These are phyloP conservation scores for Athelia psychrophila DNA, from an alignment of 1,284 basidiomycete species.

Conservation along the genomic window DNA sequence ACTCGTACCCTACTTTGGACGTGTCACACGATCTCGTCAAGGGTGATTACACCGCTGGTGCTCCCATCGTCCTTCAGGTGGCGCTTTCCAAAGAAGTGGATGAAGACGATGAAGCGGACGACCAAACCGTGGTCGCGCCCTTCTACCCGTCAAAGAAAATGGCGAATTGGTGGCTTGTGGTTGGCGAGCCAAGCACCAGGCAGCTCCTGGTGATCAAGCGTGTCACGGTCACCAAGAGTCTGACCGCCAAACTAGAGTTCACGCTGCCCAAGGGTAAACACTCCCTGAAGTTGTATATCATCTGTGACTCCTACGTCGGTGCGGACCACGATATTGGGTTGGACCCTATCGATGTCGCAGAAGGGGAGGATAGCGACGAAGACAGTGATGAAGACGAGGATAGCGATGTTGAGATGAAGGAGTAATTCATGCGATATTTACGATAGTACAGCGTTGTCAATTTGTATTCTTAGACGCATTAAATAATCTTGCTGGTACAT, in stretches of 20 bases:
- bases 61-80: conserved; percentile 83
- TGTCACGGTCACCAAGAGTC: conserved; percentile 81
- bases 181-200: conserved; percentile 75
- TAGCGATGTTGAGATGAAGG: conserved; percentile 47
- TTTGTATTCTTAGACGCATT: too few relatives aligned
- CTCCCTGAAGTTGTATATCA: conserved; percentile 84
- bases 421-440: conserved; percentile 17
- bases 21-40: conserved; percentile 81
- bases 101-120: conserved; percentile 74
- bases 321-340: conserved; percentile 89
- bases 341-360: conserved; percentile 78
- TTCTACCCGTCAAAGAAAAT: conserved; percentile 92
- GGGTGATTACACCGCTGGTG: conserved; percentile 80
- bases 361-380: conserved; percentile 82
- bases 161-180: conserved; percentile 96
- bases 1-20: conserved; percentile 92
- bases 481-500: too few relatives aligned
- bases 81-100: conserved; percentile 82
- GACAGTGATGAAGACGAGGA: conserved; percentile 76
- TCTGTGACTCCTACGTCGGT: conserved; percentile 90
- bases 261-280: conserved; percentile 83
- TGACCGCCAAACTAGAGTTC: conserved; percentile 87
- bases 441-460: too few relatives aligned
- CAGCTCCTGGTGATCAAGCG: conserved; percentile 93
- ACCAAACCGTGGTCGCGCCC: conserved; percentile 85